Evolutionary conservation across 805 yeast species (phyloP), one percentile per base, ranked within the genome.

Genomic region (Barnettozyma salicaria): DNA sequence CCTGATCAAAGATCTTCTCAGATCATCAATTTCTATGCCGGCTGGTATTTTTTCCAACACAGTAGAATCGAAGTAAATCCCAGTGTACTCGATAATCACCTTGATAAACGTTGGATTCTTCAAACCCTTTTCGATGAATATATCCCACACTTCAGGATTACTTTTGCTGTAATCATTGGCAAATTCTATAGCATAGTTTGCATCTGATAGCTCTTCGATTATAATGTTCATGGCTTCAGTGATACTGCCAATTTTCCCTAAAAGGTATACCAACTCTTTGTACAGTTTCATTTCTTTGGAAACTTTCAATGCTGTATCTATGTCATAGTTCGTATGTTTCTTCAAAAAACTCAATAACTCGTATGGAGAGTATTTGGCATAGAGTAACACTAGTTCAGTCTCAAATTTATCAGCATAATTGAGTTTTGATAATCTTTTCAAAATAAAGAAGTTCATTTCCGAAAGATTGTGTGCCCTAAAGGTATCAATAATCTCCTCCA

Each of bases 241-340:
- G 39, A 79, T 76, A 47, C 84, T 83, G 1, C 98, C 97, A 19
- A 84, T 78, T 49, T 77, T 76, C 5, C 95, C 94, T 43, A 86
- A 68, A 21, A 92, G 59, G 51, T 76, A 88, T 0, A 92, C 95
- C 27, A 88, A 65, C 51, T 90, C 97, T 27, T 80, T 76, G 27
- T 68, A 69, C 27, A 72, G 68, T 1, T 68, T 67, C 17, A 68
- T 62, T 9, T 55, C 41, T 42, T 78, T 77, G 50, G 95, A 85
- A 1, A 80, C 56, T 11, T 61, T 58, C n/a, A 89, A 74, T 0
- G 96, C 95, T 22, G 55, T 48, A 28, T 77, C 82, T 29, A 88
- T 73, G 43, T 83, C 73, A 54, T 81, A 83, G 47, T 80, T 75
- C 19, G 68, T 69, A 42, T 76, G 74, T 34, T 60, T 64, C 47